phyloP scores from a whole-genome alignment of 345 rosid genomes.

The Populus alba region DNA sequence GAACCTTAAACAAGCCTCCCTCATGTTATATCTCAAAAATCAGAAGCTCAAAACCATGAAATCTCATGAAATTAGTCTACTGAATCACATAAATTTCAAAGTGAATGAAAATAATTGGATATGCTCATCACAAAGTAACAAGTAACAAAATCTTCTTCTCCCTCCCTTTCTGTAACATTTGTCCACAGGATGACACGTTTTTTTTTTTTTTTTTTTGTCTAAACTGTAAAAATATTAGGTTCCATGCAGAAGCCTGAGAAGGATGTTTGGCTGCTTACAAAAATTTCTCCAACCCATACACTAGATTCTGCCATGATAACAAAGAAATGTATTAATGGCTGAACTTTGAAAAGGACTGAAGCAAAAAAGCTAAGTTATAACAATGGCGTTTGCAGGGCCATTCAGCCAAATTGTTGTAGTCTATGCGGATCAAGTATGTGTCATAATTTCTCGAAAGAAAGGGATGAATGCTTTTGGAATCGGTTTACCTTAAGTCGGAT shows the following conservation, averaged over 20 bases:
- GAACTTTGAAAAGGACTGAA: slow-evolving; percentile 18
- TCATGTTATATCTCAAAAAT: no score
- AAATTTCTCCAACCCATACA: slow-evolving; percentile 83
- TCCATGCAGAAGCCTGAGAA: neutral
- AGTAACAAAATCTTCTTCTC: no score
- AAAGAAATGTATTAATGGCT: slow-evolving; percentile 9
- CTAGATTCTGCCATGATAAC: slow-evolving; percentile 62
- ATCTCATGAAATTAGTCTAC: no score
- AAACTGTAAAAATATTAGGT: no score
- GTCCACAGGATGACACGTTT: neutral
- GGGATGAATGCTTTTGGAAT: neutral
- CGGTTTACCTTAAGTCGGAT: slow-evolving; percentile 74
- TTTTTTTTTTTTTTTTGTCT: neutral
- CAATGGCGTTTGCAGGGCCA: neutral
- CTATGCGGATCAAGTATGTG: neutral
- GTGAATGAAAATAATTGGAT: no score
- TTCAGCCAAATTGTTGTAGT: neutral
- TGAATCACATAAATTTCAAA: no score
- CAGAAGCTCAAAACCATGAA: no score
- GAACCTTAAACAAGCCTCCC: no score
- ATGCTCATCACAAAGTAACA: no score
- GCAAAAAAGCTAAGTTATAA: neutral
- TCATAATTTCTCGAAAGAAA: neutral
- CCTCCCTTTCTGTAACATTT: no score
- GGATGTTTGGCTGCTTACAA: slow-evolving; percentile 32